Evolutionary conservation across 345 rosid genomes (phyloP), one percentile per base, ranked within the genome.

Genomic region (Orychophragmus violaceus): DNA sequence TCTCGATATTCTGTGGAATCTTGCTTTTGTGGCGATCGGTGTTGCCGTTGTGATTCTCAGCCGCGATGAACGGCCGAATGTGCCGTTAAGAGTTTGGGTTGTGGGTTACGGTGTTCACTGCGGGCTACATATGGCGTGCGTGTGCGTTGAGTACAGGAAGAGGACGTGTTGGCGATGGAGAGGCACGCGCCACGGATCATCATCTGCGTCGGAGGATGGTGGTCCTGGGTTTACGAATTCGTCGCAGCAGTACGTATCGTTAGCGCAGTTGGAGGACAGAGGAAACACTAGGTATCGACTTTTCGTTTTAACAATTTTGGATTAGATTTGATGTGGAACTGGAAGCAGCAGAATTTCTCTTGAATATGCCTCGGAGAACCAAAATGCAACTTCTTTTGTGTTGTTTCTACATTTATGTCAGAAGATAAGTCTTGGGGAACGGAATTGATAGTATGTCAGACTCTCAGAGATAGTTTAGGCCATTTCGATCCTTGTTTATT

Each of bases 71-170:
- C 32, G 12, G 27, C 85, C 92, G 4, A 64, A 73, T 46, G 74
- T 83, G 87, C 92, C 95, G 24, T 71, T 89, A 32, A 79, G 90
- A 85, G 72, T 81, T 32, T 91, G 98, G 96, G 76, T 89, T 42
- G 67, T 75, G 2, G 96, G 98, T 4, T 89, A 91, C 28, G 92
- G 83, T 32, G 2, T 82, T 36, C 96, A 89, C 75, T 91, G 96
- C 29, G 65, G 79, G 46, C 29, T 91, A 74, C 95, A 89, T 72
- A 83, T 89, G 82, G 81, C 57, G 17, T 91, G 94, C 48, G 92
- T 91, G 2, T 77, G 82, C 23, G 82, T 72, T 59, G 35, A 87
- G 84, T 91, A 82, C 61, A 78, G 80, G 74, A 76, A 84, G 82
- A 39, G 24, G 82, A 39, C 17, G 16, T 4, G 85, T 30, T 3